Conservation (phyloP, 495 filamentous ascomycete species). For the Lindgomyces ingoldianus region DNA sequence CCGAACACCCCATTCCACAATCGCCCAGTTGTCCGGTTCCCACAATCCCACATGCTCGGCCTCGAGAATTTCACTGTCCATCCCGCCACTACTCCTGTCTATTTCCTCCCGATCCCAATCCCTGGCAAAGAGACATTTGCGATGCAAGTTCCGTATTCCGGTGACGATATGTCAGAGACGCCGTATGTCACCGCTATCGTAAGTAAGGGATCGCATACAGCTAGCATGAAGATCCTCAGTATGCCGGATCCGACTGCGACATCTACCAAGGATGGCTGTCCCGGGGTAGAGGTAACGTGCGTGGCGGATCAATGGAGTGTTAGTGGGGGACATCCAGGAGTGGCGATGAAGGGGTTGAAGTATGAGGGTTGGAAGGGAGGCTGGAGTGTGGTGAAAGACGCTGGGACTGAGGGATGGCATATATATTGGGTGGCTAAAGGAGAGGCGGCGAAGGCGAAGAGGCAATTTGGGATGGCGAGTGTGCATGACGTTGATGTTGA, state of each 20-base stretch:
- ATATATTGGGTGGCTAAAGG: constrained; percentile 4
- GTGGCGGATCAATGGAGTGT: background rate
- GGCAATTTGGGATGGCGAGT: background rate
- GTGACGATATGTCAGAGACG: background rate
- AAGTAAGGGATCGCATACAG: background rate
- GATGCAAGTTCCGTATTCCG: background rate
- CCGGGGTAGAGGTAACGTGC: background rate
- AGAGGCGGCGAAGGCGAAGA: background rate
- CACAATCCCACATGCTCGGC: background rate
- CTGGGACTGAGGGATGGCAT: background rate
- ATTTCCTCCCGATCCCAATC: background rate
- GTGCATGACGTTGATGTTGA: background rate
- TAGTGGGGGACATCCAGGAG: background rate
- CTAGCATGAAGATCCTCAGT: background rate
- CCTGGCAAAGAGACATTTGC: background rate
- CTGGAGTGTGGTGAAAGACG: constrained; percentile 3
- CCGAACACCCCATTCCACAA: constrained; percentile 1
- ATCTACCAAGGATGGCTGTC: background rate
- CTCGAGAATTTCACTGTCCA: constrained; percentile 26
- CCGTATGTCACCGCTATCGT: background rate
- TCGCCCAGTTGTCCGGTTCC: constrained; percentile 12
- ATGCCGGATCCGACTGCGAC: background rate
- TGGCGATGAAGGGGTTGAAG: background rate
- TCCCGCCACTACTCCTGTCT: constrained; percentile 11
- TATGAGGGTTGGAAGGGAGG: background rate